Percentiles rank a stretch among this genome's conserved stretches.
Conservation (phyloP, 345 rosid species). For the Reutealis trisperma region DNA sequence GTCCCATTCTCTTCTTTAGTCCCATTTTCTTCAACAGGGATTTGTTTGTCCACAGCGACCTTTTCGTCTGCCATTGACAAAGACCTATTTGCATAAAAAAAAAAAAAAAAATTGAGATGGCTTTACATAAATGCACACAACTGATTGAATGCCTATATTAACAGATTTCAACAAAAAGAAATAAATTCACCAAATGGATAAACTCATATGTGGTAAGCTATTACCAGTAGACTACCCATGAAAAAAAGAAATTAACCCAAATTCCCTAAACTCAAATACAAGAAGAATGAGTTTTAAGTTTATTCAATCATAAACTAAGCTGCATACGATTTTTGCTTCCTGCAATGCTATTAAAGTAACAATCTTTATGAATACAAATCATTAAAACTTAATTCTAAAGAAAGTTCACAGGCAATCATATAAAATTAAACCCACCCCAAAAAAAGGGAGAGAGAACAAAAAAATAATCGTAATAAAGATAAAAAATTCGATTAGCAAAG, state of each 20-base stretch:
- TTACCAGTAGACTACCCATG: background rate
- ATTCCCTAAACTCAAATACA: background rate
- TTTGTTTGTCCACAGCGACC: constrained; percentile 33
- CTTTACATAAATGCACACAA: background rate
- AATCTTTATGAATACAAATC: background rate
- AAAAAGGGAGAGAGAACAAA: background rate
- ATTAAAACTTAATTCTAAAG: background rate
- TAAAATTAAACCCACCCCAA: background rate
- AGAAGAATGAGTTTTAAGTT: background rate
- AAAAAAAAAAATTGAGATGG: background rate
- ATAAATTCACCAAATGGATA: background rate
- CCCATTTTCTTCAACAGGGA: constrained; percentile 31
- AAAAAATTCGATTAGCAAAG: background rate
- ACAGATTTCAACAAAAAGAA: background rate
- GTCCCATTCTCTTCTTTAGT: constrained; percentile 30
- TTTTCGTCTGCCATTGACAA: constrained; percentile 44
- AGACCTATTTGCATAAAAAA: constrained; percentile 17
- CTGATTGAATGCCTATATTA: background rate
- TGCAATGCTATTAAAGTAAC: background rate
- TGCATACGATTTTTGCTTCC: background rate
- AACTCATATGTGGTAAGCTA: background rate
- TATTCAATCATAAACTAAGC: background rate
- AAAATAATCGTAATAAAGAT: background rate
- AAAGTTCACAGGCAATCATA: background rate
- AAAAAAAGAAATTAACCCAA: background rate